phyloP scores from a whole-genome alignment of 2,329 filamentous ascomycete genomes.

The Alternaria dauci region DNA sequence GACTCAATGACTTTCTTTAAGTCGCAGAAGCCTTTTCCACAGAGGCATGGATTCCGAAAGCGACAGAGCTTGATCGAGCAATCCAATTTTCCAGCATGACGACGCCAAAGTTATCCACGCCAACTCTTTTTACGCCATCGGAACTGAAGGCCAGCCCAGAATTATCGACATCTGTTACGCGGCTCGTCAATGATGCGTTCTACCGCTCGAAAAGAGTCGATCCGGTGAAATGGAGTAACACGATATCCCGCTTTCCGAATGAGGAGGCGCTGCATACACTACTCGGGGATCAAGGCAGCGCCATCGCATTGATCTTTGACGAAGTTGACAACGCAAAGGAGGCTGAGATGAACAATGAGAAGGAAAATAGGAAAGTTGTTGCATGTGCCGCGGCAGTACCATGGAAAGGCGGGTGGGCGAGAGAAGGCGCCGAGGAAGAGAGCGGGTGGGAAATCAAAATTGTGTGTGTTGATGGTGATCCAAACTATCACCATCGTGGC shows the following conservation, averaged over 20 bases:
- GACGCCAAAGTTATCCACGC: slow-evolving; percentile 15
- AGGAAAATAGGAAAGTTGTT: slow-evolving; percentile 20
- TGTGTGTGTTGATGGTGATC: slow-evolving; percentile 31
- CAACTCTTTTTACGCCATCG: slow-evolving; percentile 20
- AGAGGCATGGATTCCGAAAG: slow-evolving; percentile 2
- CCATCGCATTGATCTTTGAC: slow-evolving; percentile 31
- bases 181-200: slow-evolving; percentile 35
- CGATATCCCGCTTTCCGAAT: slow-evolving; percentile 22
- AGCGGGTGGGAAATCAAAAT: slow-evolving; percentile 41
- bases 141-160: slow-evolving; percentile 15
- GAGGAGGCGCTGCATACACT: slow-evolving; percentile 24
- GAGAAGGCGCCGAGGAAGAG: slow-evolving; percentile 26
- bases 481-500: slow-evolving; percentile 27
- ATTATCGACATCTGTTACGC: slow-evolving; percentile 22
- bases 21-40: slow-evolving; percentile 6
- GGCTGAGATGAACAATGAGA: too few relatives aligned
- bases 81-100: slow-evolving; percentile 7
- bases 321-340: not conserved
- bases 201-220: slow-evolving; percentile 19
- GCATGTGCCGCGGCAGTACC: slow-evolving; percentile 35
- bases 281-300: slow-evolving; percentile 19
- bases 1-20: not conserved
- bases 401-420: slow-evolving; percentile 34
- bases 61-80: not conserved
- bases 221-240: slow-evolving; percentile 25